These are phyloP conservation scores for Bertia moriformis DNA, from an alignment of 2,329 filamentous ascomycete genomes.

Conservation along the genomic window DNA sequence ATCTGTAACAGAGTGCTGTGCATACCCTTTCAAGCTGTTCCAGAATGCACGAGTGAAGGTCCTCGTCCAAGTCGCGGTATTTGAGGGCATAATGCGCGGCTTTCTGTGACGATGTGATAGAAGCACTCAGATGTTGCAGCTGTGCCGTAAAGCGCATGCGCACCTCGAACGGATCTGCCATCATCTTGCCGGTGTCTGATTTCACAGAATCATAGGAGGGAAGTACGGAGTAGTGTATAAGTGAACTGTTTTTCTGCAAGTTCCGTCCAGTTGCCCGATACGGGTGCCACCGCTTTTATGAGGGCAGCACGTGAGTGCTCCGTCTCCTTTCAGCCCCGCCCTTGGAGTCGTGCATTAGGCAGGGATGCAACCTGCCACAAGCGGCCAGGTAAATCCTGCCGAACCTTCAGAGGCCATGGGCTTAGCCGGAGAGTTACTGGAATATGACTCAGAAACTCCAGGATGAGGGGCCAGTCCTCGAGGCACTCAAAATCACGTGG, in stretches of 20 bases:
- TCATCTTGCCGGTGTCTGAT: constrained; percentile 12
- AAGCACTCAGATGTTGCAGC: constrained; percentile 81
- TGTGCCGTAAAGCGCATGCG: constrained; percentile 91
- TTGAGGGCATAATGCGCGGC: constrained; percentile 89
- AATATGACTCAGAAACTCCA: background rate
- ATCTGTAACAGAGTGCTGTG: no score
- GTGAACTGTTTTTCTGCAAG: no score
- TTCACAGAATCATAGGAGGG: no score
- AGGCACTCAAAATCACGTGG: background rate
- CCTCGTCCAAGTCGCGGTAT: constrained; percentile 88
- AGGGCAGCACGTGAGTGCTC: no score
- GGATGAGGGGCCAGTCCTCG: background rate
- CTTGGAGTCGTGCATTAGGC: background rate
- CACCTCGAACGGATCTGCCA: constrained; percentile 86
- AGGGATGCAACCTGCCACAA: background rate
- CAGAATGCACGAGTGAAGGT: constrained; percentile 90
- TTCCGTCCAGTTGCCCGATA: no score
- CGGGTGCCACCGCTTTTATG: no score
- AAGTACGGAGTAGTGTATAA: no score
- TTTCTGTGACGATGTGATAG: constrained; percentile 76
- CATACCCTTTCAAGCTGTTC: constrained; percentile 78
- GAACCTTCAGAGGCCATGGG: no score
- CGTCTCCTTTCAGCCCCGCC: no score
- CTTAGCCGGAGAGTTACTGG: background rate
- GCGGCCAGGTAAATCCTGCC: background rate